A percentile compares a stretch with the other conserved stretches of the same genome.
Conservation (phyloP, 1,284 basidiomycete species). For the Calocybe gambosa region DNA sequence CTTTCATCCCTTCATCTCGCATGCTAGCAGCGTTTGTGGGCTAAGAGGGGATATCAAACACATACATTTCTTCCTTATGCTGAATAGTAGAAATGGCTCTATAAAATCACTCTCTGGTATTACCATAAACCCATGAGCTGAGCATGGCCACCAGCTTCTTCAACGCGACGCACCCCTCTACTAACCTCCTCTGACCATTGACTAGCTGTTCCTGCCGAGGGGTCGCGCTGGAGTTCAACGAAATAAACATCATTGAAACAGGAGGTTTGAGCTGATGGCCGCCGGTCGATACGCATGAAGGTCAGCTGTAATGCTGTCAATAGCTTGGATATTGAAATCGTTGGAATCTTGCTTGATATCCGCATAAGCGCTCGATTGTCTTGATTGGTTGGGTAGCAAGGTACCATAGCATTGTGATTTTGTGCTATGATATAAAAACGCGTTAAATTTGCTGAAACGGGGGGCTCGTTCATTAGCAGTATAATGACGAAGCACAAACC, state of each 20-base stretch:
- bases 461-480: neutral
- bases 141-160: constrained; percentile 28
- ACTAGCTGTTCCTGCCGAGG: constrained; percentile 1
- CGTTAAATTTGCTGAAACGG: constrained; percentile 17
- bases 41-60: too few relatives aligned
- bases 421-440: constrained; percentile 17
- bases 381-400: neutral
- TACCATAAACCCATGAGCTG: constrained; percentile 42
- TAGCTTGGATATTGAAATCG: constrained; percentile 19
- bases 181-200: constrained; percentile 26
- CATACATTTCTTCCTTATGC: too few relatives aligned
- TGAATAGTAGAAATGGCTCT: too few relatives aligned
- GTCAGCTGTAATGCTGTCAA: constrained; percentile 24
- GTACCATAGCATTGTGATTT: constrained; percentile 4
- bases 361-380: constrained; percentile 14
- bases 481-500: constrained; percentile 17
- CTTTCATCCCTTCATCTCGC: neutral
- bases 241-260: constrained; percentile 61
- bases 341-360: constrained; percentile 15
- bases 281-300: constrained; percentile 53
- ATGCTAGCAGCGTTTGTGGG: too few relatives aligned
- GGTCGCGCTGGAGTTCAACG: constrained; percentile 36
- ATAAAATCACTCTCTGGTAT: constrained; percentile 1
- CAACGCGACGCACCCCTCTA: constrained; percentile 29
- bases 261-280: constrained; percentile 41